Percentiles rank a stretch among this genome's conserved stretches.
phyloP scores from a whole-genome alignment of 768 basidiomycete genomes.

The Kwoniella heveanensis region DNA sequence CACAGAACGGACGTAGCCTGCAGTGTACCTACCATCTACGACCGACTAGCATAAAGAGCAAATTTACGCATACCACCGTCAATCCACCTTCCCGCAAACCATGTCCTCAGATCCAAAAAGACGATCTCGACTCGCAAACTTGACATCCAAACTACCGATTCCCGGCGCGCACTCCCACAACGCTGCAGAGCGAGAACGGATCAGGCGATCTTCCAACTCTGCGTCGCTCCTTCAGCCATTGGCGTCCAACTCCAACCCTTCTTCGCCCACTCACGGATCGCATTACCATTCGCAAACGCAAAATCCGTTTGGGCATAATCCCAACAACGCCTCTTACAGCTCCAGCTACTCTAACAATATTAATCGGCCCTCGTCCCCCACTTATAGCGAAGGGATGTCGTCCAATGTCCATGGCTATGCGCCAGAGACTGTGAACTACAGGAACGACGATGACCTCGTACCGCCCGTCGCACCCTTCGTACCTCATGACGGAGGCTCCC shows the following conservation, averaged over 20 bases:
- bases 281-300: not conserved
- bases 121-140: constrained; percentile 9
- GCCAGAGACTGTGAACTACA: constrained; percentile 11
- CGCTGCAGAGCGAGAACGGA: not conserved
- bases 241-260: not conserved
- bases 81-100: too few species aligned
- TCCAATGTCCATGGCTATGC: constrained; percentile 15
- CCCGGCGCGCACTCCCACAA: constrained; percentile 2
- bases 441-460: constrained; percentile 23
- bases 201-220: constrained; percentile 4
- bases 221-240: not conserved
- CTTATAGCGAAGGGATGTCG: constrained; percentile 15
- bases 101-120: constrained; percentile 1
- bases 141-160: constrained; percentile 16
- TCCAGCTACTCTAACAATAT: not conserved
- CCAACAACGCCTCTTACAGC: not conserved
- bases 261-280: constrained; percentile 2
- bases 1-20: too few species aligned
- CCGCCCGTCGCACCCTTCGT: constrained; percentile 24
- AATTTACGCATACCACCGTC: too few species aligned
- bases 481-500: constrained; percentile 1
- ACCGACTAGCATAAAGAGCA: too few species aligned
- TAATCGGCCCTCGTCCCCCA: constrained; percentile 8
- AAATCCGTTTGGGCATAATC: not conserved
- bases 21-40: too few species aligned